Percentiles rank a stretch among this genome's conserved stretches.
Evolutionary conservation across 139 green algal species (phyloP).

Genomic region (Chlamydomonas urium): DNA sequence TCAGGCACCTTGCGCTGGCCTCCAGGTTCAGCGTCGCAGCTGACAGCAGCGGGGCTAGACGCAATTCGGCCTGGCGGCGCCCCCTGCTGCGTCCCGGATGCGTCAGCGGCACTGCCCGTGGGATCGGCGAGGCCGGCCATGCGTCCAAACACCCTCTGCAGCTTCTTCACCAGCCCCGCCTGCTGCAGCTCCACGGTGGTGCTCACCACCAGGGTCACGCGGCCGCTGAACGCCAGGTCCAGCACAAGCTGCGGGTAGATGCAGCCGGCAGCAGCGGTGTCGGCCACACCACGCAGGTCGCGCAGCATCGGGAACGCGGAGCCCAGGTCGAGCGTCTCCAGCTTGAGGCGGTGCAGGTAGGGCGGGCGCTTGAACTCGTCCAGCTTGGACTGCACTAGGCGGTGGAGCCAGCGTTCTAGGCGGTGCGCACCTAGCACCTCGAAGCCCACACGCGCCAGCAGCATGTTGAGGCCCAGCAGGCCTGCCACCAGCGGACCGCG

Average conservation of each 20-base stretch:
- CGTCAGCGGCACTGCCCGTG: too few species aligned
- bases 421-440: conserved; percentile 7
- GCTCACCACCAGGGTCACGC: background rate
- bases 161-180: conserved; percentile 5
- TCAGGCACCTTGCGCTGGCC: too few species aligned
- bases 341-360: conserved; percentile 12
- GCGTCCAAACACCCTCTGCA: conserved; percentile 10
- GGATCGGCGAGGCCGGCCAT: too few species aligned
- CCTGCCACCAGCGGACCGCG: too few species aligned
- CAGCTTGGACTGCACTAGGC: conserved; percentile 7
- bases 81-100: too few species aligned
- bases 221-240: conserved; percentile 9
- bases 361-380: conserved; percentile 14
- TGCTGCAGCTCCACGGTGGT: conserved; percentile 14
- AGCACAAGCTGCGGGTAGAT: conserved; percentile 4
- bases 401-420: background rate
- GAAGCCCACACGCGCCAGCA: conserved; percentile 3
- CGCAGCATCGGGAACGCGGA: conserved; percentile 5
- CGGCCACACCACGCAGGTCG: background rate
- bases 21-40: too few species aligned
- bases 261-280: background rate
- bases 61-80: too few species aligned
- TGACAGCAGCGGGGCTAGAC: too few species aligned
- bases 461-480: conserved; percentile 13
- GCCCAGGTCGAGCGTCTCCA: conserved; percentile 10